phyloP scores from a whole-genome alignment of 73 alveolate genomes.

The Loxodes magnus region DNA sequence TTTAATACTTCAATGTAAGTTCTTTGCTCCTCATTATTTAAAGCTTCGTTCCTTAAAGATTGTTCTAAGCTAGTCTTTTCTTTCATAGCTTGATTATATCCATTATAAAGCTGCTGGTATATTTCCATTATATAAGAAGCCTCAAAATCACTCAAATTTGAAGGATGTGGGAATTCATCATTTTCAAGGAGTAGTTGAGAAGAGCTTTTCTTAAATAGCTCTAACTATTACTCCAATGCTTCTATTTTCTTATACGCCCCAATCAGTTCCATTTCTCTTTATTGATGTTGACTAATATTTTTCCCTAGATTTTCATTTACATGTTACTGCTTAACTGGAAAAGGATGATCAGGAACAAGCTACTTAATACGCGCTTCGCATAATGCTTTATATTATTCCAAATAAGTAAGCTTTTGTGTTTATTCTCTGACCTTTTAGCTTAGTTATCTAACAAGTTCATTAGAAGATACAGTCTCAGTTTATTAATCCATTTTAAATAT shows the following conservation, averaged over 20 bases:
- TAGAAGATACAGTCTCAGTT: too few relatives aligned
- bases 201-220: slow-evolving; percentile 14
- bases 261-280: not conserved
- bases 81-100: slow-evolving; percentile 1
- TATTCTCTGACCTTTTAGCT: slow-evolving; percentile 60
- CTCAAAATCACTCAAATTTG: slow-evolving; percentile 6
- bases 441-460: slow-evolving; percentile 30
- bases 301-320: slow-evolving; percentile 25
- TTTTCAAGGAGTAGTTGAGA: slow-evolving; percentile 8
- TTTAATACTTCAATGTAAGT: slow-evolving; percentile 49
- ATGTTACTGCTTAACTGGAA: slow-evolving; percentile 63
- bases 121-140: not conserved
- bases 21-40: slow-evolving; percentile 48
- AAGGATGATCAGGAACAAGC: slow-evolving; percentile 47
- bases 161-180: slow-evolving; percentile 12
- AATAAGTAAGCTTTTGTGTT: slow-evolving; percentile 51
- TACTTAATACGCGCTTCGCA: slow-evolving; percentile 58
- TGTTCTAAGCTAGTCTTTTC: slow-evolving; percentile 5
- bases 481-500: too few relatives aligned
- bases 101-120: not conserved
- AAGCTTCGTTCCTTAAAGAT: slow-evolving; percentile 26
- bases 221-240: slow-evolving; percentile 16
- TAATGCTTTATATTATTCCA: slow-evolving; percentile 46
- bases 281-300: not conserved
- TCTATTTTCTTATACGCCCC: slow-evolving; percentile 10